Conservation (phyloP, 2,329 filamentous ascomycete species). For the Beauveria varroae region DNA sequence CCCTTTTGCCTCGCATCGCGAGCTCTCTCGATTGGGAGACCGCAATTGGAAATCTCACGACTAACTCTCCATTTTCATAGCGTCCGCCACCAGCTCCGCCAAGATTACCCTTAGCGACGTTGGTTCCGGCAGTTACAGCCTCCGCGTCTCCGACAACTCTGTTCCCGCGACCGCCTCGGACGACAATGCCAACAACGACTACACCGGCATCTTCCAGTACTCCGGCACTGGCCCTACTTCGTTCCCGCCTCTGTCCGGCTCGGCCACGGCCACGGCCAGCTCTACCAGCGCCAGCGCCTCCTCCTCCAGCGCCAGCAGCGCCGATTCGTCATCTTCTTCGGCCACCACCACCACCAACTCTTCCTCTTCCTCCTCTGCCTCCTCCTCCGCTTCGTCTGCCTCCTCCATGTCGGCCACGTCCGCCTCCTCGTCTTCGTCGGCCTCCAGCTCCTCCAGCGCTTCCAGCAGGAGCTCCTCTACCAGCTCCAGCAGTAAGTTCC, state of each 20-base stretch:
- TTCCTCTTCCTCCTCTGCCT: not conserved
- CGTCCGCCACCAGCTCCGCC: not conserved
- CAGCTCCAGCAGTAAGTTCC: not conserved
- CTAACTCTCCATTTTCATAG: not conserved
- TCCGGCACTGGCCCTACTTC: slow-evolving; percentile 10
- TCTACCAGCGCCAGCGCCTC: not conserved
- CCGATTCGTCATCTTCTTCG: not conserved
- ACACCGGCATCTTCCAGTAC: slow-evolving; percentile 1
- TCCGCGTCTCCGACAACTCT: slow-evolving; percentile 9
- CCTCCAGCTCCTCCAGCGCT: not conserved
- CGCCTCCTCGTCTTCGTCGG: not conserved
- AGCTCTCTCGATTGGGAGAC: too few species aligned
- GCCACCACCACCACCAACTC: not conserved
- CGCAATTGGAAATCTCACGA: too few species aligned
- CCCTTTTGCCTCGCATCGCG: too few species aligned
- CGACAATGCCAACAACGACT: slow-evolving; percentile 3
- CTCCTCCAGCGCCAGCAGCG: not conserved
- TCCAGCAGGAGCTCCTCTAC: not conserved
- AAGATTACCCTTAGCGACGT: slow-evolving; percentile 1
- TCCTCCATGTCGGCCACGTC: not conserved
- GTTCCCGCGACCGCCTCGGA: not conserved
- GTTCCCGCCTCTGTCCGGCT: slow-evolving; percentile 8
- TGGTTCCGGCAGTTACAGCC: slow-evolving; percentile 6
- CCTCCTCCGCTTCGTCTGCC: not conserved
- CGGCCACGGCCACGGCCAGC: not conserved